Percentiles rank a stretch among this genome's conserved stretches.
Conservation (phyloP, 306 rosid species). For the Cicer arietinum region DNA sequence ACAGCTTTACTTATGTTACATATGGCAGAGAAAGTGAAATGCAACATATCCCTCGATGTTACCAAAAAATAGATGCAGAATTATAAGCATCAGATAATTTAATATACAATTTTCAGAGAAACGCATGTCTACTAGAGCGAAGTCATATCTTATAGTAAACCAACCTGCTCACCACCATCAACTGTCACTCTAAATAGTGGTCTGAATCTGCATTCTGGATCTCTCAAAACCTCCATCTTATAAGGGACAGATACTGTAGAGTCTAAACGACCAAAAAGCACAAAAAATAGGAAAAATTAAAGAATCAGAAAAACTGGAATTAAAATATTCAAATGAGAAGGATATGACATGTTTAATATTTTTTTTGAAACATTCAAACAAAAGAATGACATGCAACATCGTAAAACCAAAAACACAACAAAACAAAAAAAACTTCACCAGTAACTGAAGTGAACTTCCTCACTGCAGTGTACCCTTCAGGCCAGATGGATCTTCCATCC, state of each 20-base stretch:
- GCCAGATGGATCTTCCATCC: slow-evolving; percentile 76
- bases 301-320: slow-evolving; percentile 21
- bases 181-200: slow-evolving; percentile 87
- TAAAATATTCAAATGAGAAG: slow-evolving; percentile 36
- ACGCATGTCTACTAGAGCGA: background rate
- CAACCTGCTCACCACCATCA: slow-evolving; percentile 91
- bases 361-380: slow-evolving; percentile 11
- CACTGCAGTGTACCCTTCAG: slow-evolving; percentile 92
- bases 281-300: slow-evolving; percentile 22
- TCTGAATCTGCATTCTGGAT: slow-evolving; percentile 73
- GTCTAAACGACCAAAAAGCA: slow-evolving; percentile 59
- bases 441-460: slow-evolving; percentile 83
- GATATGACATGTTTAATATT: background rate
- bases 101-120: slow-evolving; percentile 25
- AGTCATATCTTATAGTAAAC: slow-evolving; percentile 41
- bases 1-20: background rate
- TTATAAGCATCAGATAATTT: slow-evolving; percentile 31
- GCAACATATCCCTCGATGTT: slow-evolving; percentile 22
- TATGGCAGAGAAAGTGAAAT: slow-evolving; percentile 29
- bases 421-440: slow-evolving; percentile 52
- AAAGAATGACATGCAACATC: background rate
- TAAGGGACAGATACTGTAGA: slow-evolving; percentile 59
- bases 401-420: background rate
- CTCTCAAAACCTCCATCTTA: slow-evolving; percentile 96
- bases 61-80: slow-evolving; percentile 11